phyloP scores from a whole-genome alignment of 2,329 filamentous ascomycete genomes.

The Monilinia laxa region DNA sequence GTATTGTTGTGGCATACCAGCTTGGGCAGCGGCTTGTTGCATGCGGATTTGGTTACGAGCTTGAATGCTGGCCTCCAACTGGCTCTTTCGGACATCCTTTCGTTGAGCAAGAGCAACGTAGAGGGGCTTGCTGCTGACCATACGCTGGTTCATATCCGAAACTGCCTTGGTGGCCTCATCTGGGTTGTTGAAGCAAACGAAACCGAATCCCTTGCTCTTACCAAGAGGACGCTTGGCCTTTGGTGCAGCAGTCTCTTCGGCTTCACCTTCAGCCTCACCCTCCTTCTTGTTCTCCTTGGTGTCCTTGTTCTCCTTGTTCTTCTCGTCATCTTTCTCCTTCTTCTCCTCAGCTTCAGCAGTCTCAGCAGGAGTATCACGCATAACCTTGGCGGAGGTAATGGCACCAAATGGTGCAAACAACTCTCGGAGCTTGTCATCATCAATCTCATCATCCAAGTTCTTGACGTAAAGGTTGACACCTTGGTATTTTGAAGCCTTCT shows the following conservation, averaged over 20 bases:
- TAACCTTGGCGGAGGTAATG: conserved; percentile 98
- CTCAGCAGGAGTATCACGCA: conserved; percentile 76
- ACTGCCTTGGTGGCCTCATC: conserved; percentile 99
- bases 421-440: conserved; percentile 95
- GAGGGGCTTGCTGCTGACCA: conserved; percentile 94
- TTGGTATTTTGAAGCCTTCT: conserved; percentile 99
- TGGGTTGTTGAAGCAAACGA: conserved; percentile 99
- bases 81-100: conserved; percentile 99
- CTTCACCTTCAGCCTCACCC: conserved; percentile 50
- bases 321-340: conserved; percentile 53
- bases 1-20: conserved; percentile 82
- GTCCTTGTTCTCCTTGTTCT: conserved; percentile 39
- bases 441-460: conserved; percentile 94
- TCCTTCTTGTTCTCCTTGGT: conserved; percentile 43
- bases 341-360: conserved; percentile 45
- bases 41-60: conserved; percentile 97
- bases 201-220: conserved; percentile 99
- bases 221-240: conserved; percentile 64
- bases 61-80: conserved; percentile 98
- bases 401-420: conserved; percentile 89
- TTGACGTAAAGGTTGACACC: conserved; percentile 99
- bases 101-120: conserved; percentile 98
- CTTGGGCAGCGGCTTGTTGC: conserved; percentile 92
- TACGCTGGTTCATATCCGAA: conserved; percentile 99
- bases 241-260: conserved; percentile 51